Base-by-base conservation (phyloP, 495 filamentous ascomycete species). In the Penicillium soppii region DNA sequence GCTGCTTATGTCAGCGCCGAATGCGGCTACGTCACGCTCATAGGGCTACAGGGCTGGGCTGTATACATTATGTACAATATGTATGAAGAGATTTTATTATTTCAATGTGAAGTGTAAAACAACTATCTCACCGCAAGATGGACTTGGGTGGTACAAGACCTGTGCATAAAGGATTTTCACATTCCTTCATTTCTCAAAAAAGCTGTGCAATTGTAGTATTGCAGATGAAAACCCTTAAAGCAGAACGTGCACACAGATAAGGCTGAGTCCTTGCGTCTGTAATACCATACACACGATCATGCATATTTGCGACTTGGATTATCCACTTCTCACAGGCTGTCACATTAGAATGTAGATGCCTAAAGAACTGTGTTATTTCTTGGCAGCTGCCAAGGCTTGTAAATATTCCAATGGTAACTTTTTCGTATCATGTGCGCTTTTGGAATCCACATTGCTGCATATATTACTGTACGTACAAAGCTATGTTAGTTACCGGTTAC, bases 1-100 rank as follows among this genome's bases (percentile, higher is more conserved):
- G 52, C 40, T 58, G 53, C 47, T 63, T 54, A 42, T 41, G 47
- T 30, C 30, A 33, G 17, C 35, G 30, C 54, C 58, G 43, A 27
- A 57, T 59, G 55, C 55, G 58, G 61, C 35, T 56, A 64, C 61
- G 61, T 65, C 61, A 65, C 46, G 19, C 50, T 36, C 25, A 21
- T 47, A 47, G 43, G 43, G 43, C 37, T 40, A 23, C 37, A 40
- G 20, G 37, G 37, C 37, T 40, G 13, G n/a, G n/a, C n/a, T n/a
- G n/a, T n/a, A n/a, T n/a, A n/a, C n/a, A n/a, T n/a, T n/a, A n/a
- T n/a, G n/a, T n/a, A n/a, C n/a, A n/a, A n/a, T n/a, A n/a, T n/a
- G n/a, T n/a, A n/a, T n/a, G n/a, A n/a, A n/a, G n/a, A n/a, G n/a
- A n/a, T n/a, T n/a, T n/a, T n/a, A n/a, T n/a, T n/a, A n/a, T n/a